Conservation (phyloP, 768 basidiomycete genomes). For the Termitomyces sp. region DNA sequence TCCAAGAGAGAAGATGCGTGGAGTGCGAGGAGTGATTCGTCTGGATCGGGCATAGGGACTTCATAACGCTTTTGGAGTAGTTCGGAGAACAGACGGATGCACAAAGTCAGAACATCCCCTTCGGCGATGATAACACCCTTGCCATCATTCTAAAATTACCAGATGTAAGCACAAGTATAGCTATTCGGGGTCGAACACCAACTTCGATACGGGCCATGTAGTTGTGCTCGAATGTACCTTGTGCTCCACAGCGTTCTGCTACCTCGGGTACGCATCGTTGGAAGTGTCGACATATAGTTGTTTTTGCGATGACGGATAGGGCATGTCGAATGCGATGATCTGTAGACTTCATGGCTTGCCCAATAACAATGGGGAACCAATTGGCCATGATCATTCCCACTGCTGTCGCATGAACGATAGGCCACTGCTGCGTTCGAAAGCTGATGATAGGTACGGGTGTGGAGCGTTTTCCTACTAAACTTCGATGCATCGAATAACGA, state of each 20-base stretch:
- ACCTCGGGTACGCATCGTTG: constrained; percentile 46
- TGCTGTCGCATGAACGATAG: constrained; percentile 48
- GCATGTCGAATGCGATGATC: constrained; percentile 50
- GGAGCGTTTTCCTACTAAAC: constrained; percentile 37
- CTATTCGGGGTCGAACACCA: constrained; percentile 5
- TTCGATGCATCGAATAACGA: constrained; percentile 53
- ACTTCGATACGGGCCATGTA: constrained; percentile 54
- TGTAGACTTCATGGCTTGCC: constrained; percentile 30
- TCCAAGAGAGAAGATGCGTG: constrained; percentile 43
- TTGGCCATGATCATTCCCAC: constrained; percentile 45
- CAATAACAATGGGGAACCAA: constrained; percentile 36
- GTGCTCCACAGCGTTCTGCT: constrained; percentile 62
- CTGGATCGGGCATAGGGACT: constrained; percentile 43
- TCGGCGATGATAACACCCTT: constrained; percentile 60
- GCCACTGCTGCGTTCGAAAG: constrained; percentile 64
- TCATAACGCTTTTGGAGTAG: constrained; percentile 49
- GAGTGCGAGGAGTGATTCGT: constrained; percentile 45
- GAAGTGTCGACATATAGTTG: constrained; percentile 48
- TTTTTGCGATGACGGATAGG: constrained; percentile 50
- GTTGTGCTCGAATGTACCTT: constrained; percentile 62
- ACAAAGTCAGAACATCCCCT: constrained; percentile 44
- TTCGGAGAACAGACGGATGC: constrained; percentile 56
- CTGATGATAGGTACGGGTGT: constrained; percentile 47
- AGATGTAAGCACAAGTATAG: constrained; percentile 9
- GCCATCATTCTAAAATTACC: constrained; percentile 32